Conservation (phyloP, 192 early-diverging fungal species). For the Backusella luteola region DNA sequence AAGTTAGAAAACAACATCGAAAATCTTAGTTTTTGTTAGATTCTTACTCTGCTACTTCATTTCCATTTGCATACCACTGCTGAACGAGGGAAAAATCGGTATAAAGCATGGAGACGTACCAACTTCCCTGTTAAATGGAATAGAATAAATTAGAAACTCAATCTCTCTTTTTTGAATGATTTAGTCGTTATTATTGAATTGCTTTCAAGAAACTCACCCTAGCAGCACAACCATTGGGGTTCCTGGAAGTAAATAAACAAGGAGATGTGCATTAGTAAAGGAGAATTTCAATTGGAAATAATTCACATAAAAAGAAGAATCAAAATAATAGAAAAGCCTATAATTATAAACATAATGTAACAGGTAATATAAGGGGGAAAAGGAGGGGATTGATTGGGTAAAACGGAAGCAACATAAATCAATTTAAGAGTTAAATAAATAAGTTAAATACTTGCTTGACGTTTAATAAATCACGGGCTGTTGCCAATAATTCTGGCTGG, state of each 20-base stretch:
- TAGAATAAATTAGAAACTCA: neutral
- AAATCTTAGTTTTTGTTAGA: neutral
- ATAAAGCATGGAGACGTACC: constrained; percentile 60
- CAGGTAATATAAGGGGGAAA: neutral
- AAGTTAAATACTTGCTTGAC: constrained; percentile 34
- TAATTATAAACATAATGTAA: neutral
- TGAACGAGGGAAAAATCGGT: constrained; percentile 61
- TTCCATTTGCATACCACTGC: constrained; percentile 58
- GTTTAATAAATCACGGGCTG: constrained; percentile 33
- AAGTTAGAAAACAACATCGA: neutral
- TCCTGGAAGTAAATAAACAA: constrained; percentile 23
- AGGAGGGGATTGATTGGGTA: neutral
- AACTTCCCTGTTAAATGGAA: constrained; percentile 42
- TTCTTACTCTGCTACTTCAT: constrained; percentile 59
- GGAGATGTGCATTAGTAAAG: constrained; percentile 16
- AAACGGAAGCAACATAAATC: neutral
- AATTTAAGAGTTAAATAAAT: neutral
- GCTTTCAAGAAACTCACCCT: constrained; percentile 24
- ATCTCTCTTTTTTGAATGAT: neutral
- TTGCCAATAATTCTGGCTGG: constrained; percentile 35
- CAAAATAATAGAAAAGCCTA: neutral
- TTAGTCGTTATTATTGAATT: neutral
- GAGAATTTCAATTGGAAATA: constrained; percentile 1
- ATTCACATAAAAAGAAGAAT: constrained; percentile 8
- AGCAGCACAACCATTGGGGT: constrained; percentile 43